Conservation (phyloP, 208 protist genomes). For the Trichomonas tenax region DNA sequence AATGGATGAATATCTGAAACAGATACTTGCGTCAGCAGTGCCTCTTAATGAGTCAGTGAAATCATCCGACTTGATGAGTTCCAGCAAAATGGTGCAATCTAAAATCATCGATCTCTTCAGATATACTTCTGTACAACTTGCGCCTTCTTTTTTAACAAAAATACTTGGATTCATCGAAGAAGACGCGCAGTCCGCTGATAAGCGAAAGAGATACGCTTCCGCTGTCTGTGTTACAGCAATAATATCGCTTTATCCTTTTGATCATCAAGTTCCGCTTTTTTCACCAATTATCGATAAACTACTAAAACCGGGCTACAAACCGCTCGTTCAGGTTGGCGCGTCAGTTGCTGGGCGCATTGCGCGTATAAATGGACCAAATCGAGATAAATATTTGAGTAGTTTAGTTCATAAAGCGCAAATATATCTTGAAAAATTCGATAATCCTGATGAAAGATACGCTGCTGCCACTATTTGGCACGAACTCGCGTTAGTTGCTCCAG, state of each 20-base stretch:
- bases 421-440: background rate
- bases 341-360: background rate
- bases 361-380: background rate
- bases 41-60: background rate
- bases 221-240: background rate
- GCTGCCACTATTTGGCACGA: background rate
- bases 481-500: background rate
- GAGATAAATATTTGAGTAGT: background rate
- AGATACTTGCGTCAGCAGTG: background rate
- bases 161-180: background rate
- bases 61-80: background rate
- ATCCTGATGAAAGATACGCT: background rate
- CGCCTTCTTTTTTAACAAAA: background rate
- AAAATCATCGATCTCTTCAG: slow-evolving; percentile 11
- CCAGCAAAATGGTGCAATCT: background rate
- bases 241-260: background rate
- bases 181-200: background rate
- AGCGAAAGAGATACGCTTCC: background rate
- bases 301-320: background rate
- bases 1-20: background rate
- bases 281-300: background rate
- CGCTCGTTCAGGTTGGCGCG: background rate
- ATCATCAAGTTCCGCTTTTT: background rate
- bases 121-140: background rate
- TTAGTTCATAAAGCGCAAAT: background rate